Evolutionary conservation across 2,329 filamentous ascomycete genomes (phyloP).

Genomic region (Claviceps lovelessii): DNA sequence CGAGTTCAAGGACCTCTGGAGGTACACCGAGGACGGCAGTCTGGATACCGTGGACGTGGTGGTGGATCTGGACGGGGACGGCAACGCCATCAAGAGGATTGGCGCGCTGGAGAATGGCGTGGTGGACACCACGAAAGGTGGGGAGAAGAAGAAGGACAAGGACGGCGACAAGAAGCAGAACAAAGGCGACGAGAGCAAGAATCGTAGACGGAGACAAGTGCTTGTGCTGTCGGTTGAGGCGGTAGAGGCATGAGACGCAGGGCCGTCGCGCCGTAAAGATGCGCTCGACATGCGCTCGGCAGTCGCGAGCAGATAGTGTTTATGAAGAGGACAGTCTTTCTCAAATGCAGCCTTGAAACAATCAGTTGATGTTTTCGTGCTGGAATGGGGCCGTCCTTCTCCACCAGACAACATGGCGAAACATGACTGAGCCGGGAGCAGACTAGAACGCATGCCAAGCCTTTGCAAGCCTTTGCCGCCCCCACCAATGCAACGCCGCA

Average conservation of each 20-base stretch:
- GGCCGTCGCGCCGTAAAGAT: too few relatives aligned
- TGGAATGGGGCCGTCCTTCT: too few relatives aligned
- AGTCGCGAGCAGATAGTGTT: too few relatives aligned
- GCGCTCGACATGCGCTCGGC: too few relatives aligned
- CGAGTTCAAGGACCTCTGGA: slow-evolving; percentile 64
- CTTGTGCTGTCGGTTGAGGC: slow-evolving; percentile 22
- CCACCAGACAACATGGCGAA: too few relatives aligned
- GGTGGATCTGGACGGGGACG: slow-evolving; percentile 37
- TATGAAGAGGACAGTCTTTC: too few relatives aligned
- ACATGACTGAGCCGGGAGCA: too few relatives aligned
- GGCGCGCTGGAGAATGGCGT: slow-evolving; percentile 24
- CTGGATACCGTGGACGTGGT: slow-evolving; percentile 40
- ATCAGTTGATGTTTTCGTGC: too few relatives aligned
- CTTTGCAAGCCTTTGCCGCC: too few relatives aligned
- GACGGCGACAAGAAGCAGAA: slow-evolving; percentile 2
- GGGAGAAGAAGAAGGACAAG: slow-evolving; percentile 8
- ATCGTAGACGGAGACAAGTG: slow-evolving; percentile 15
- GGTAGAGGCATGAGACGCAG: slow-evolving; percentile 4
- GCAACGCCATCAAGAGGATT: slow-evolving; percentile 28
- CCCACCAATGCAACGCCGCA: too few relatives aligned
- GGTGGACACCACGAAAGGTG: slow-evolving; percentile 20
- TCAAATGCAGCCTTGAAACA: too few relatives aligned
- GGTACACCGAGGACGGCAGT: slow-evolving; percentile 60
- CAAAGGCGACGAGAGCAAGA: slow-evolving; percentile 2
- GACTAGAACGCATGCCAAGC: too few relatives aligned